Percentiles rank a stretch among this genome's conserved stretches.
Evolutionary conservation across 306 rosid species (phyloP).

Genomic region (Fagus sylvatica): DNA sequence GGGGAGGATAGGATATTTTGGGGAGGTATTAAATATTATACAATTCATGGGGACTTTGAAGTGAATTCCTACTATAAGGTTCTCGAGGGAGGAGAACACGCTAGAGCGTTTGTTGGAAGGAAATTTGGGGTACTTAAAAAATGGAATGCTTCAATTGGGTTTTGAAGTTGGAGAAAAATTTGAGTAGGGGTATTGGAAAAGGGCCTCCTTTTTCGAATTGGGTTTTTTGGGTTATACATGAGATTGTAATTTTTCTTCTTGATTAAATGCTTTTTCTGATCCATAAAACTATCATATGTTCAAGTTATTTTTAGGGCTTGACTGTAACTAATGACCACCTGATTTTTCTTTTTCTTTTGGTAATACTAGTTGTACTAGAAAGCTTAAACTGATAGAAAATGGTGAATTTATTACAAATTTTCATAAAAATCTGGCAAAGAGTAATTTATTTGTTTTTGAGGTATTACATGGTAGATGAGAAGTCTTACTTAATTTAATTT

Average conservation of each 20-base stretch:
- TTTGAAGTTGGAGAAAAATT: not conserved
- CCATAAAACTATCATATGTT: too few species aligned
- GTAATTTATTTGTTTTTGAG: too few species aligned
- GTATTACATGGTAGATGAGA: not conserved
- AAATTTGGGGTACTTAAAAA: not conserved
- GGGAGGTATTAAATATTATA: not conserved
- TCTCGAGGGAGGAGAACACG: too few species aligned
- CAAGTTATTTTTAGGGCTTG: not conserved
- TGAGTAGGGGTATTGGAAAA: not conserved
- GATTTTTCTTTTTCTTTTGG: not conserved
- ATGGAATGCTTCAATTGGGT: not conserved
- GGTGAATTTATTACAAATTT: too few species aligned
- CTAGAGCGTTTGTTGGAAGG: not conserved
- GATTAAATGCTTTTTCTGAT: too few species aligned
- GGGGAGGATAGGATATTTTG: not conserved
- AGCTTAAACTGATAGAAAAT: too few species aligned
- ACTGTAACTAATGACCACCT: not conserved
- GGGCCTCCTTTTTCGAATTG: not conserved
- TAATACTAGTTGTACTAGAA: too few species aligned
- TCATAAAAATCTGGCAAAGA: too few species aligned
- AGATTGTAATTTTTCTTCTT: too few species aligned
- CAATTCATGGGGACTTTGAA: not conserved
- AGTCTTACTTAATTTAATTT: too few species aligned
- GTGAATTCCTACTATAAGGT: not conserved
- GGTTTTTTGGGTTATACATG: not conserved